Base-by-base conservation (phyloP, 345 rosid genomes). In the Citrus maxima region DNA sequence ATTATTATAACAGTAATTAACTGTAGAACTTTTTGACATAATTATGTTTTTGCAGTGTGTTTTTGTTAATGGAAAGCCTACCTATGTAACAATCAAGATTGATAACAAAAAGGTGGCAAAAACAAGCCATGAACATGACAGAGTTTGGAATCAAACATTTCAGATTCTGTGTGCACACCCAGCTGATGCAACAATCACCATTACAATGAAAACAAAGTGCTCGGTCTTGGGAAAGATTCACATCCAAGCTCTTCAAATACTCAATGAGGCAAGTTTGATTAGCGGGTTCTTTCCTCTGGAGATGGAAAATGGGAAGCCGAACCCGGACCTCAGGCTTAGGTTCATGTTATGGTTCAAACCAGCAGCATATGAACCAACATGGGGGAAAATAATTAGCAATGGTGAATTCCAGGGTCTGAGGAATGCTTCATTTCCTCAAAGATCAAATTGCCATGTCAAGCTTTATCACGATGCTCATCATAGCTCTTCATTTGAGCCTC, bases 101-200 rank as follows among this genome's bases (percentile, higher is more conserved):
- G 89, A 88, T 81, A 77, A 92, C 7, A 83, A 85, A 73, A 92
- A 87, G 77, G 89, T 92, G 4, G 98, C 93, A 19, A 87, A 86
- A 68, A 93, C 98, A 16, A 92, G 90, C 76, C 82, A 74, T 30
- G 92, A 92, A 78, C 83, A 70, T 0, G 93, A 86, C 83, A 88
- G 98, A 3, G 78, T 90, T n/a, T 95, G 98, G 97, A 95, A 92
- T 79, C 98, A 93, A 70, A 93, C 95, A 18, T 92, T 95, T 73
- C 94, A 86, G 70, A 85, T 95, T 74, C 91, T 89, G 7, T 95
- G 97, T 54, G 98, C 98, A 3, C 94, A 93, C 60, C 91, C 88
- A 7, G 40, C 83, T 2, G 87, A 90, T 78, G 88, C 98, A 32
- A 80, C 67, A 55, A 67, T 95, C 81, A 95, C 94, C 37, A 84